These are phyloP conservation scores for Telfairia occidentalis DNA, from an alignment of 331 rosid species.

Conservation along the genomic window DNA sequence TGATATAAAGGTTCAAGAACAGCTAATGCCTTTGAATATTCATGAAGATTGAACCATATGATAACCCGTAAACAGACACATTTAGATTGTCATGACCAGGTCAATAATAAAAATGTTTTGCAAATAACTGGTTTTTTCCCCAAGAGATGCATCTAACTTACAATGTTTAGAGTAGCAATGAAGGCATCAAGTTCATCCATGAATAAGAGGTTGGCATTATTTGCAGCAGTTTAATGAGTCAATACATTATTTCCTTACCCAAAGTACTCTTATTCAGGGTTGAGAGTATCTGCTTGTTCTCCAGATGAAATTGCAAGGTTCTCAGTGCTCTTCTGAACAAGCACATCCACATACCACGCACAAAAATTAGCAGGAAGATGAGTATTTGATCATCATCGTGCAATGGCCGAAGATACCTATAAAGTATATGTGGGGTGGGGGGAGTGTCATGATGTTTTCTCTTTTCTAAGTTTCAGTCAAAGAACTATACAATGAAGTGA, in stretches of 20 bases:
- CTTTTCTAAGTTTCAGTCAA: background rate
- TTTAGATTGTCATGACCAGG: background rate
- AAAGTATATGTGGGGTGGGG: background rate
- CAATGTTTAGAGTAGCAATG: conserved; percentile 61
- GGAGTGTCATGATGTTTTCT: background rate
- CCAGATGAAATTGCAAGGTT: conserved; percentile 52
- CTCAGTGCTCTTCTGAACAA: conserved; percentile 54
- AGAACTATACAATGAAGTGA: background rate
- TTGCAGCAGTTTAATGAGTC: conserved; percentile 35
- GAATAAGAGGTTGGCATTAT: conserved; percentile 30
- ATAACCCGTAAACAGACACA: conserved; percentile 45
- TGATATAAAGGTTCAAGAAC: conserved; percentile 82
- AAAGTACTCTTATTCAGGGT: conserved; percentile 41
- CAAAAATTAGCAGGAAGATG: conserved; percentile 12
- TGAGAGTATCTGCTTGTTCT: conserved; percentile 52
- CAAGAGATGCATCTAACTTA: conserved; percentile 30
- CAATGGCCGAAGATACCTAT: background rate
- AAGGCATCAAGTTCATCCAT: conserved; percentile 69
- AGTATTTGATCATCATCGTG: conserved; percentile 10
- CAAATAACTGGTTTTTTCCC: conserved; percentile 4
- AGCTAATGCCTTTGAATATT: conserved; percentile 61
- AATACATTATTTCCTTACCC: conserved; percentile 46
- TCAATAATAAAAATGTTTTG: background rate
- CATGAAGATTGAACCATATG: conserved; percentile 89
- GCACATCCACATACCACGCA: conserved; percentile 14